These are phyloP conservation scores for Wickerhamomyces alni DNA, from an alignment of 805 yeast species.

Conservation along the genomic window DNA sequence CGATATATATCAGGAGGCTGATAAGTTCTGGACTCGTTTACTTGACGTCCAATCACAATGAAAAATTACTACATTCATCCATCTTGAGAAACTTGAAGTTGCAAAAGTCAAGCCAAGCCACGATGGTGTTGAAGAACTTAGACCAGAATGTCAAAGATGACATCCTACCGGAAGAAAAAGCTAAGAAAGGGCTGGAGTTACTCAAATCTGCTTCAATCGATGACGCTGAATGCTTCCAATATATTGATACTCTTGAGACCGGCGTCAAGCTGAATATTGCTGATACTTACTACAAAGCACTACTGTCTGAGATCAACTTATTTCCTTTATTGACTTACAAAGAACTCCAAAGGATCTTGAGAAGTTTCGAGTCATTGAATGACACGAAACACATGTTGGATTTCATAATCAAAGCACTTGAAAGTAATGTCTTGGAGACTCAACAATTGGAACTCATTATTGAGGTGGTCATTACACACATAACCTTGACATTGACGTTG, in stretches of 20 bases:
- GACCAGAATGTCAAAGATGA: constrained; percentile 24
- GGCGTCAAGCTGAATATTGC: constrained; percentile 28
- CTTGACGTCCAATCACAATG: constrained; percentile 42
- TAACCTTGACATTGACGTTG: not conserved
- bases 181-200: constrained; percentile 25
- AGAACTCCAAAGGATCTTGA: constrained; percentile 22
- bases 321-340: constrained; percentile 33
- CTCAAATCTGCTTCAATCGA: constrained; percentile 27
- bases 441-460: constrained; percentile 13
- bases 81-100: constrained; percentile 57
- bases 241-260: constrained; percentile 21
- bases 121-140: constrained; percentile 47
- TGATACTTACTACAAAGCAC: constrained; percentile 25
- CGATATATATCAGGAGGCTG: constrained; percentile 66
- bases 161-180: constrained; percentile 24
- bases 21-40: constrained; percentile 86
- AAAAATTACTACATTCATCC: constrained; percentile 46
- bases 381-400: constrained; percentile 23
- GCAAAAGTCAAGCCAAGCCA: constrained; percentile 46
- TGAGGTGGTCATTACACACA: not conserved
- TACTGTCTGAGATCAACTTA: constrained; percentile 23
- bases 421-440: constrained; percentile 14
- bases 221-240: constrained; percentile 13
- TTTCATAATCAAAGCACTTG: constrained; percentile 11
- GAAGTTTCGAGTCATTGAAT: constrained; percentile 7